phyloP scores from a whole-genome alignment of 164 flowering plant species.

The Magnolia kwangsiensis region DNA sequence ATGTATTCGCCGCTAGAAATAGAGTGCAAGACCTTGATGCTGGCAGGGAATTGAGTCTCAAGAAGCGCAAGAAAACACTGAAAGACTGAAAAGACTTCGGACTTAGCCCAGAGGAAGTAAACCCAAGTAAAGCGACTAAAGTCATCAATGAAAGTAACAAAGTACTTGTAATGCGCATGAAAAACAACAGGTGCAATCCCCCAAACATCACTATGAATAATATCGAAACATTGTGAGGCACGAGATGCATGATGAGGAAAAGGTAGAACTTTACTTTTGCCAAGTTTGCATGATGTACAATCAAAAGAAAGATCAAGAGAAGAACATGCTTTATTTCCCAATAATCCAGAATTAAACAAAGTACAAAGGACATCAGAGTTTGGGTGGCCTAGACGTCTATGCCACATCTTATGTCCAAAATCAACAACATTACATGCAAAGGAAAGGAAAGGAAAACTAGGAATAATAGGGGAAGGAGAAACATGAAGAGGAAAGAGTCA shows the following conservation, averaged over 20 bases:
- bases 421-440: not conserved
- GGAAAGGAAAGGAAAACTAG: not conserved
- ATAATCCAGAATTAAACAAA: slow-evolving; percentile 3
- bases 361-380: not conserved
- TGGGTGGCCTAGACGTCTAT: not conserved
- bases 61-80: too few species aligned
- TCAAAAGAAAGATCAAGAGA: slow-evolving; percentile 3
- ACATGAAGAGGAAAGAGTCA: too few species aligned
- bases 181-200: too few species aligned
- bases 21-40: too few species aligned
- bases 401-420: not conserved
- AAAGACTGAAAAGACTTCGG: too few species aligned
- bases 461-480: too few species aligned
- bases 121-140: too few species aligned
- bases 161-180: too few species aligned
- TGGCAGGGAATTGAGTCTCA: too few species aligned
- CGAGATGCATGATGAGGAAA: not conserved
- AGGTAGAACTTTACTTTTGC: not conserved
- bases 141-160: too few species aligned
- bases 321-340: not conserved
- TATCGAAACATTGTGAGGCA: not conserved
- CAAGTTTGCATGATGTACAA: not conserved
- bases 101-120: too few species aligned
- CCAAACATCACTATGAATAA: not conserved
- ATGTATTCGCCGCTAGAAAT: too few species aligned